phyloP scores from a whole-genome alignment of 1,284 basidiomycete species.

The Cerrena zonata region DNA sequence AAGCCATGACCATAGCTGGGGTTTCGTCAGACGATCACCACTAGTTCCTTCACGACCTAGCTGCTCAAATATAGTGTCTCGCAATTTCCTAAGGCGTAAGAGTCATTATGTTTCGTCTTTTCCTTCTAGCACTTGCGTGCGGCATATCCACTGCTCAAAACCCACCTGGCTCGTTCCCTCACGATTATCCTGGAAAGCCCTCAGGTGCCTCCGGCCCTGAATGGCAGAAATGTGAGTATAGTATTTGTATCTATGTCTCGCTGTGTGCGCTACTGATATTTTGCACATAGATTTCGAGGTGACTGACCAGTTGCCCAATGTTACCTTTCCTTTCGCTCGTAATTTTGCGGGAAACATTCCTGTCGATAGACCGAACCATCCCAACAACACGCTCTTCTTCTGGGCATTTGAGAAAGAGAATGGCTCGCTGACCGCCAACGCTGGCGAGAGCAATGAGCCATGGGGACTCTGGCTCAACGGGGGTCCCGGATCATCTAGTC shows the following conservation, averaged over 20 bases:
- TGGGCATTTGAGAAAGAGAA: constrained; percentile 50
- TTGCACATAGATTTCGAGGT: constrained; percentile 26
- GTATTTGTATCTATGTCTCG: not conserved
- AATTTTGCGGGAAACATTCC: constrained; percentile 66
- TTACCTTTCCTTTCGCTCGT: constrained; percentile 49
- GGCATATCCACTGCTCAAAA: too few species aligned
- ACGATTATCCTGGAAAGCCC: constrained; percentile 47
- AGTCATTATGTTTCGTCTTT: too few species aligned
- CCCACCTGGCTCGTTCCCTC: constrained; percentile 7
- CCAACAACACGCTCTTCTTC: constrained; percentile 69
- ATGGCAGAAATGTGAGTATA: constrained; percentile 63
- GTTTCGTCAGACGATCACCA: too few species aligned
- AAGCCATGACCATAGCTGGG: too few species aligned
- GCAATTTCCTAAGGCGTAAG: too few species aligned
- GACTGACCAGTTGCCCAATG: constrained; percentile 45
- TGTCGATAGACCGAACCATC: constrained; percentile 56
- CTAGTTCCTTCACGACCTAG: too few species aligned
- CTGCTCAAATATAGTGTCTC: too few species aligned
- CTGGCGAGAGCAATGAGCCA: constrained; percentile 37
- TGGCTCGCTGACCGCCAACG: constrained; percentile 49
- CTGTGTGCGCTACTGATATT: not conserved
- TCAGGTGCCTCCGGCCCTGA: constrained; percentile 45
- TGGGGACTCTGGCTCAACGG: constrained; percentile 75
- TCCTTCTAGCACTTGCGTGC: too few species aligned
- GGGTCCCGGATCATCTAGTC: constrained; percentile 65